Evolutionary conservation across 345 rosid genomes (phyloP), one percentile per base, ranked within the genome.

Genomic region (Populus simonii): DNA sequence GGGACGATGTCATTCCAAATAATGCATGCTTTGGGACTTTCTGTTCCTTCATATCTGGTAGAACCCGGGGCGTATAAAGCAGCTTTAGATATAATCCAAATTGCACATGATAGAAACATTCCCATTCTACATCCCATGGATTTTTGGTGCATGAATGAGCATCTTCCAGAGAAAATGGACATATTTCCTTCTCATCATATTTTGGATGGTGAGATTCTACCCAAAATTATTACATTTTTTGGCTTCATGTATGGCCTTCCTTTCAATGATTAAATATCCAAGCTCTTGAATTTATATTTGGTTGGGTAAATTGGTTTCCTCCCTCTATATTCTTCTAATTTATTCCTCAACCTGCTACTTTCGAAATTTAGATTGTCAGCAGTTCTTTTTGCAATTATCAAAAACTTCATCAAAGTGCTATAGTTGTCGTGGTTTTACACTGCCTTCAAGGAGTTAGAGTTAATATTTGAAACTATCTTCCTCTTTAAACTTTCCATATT

Each of bases 1-100:
- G 93, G 95, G 76, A 79, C 82, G 85, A 86, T 91, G 88, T 77
- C 93, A 68, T 86, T 89, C 78, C 93, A 87, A 72, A 91, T 91
- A 77, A 85, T 88, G 86, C 87, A 71, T 72, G 92, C 87, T 25
- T 82, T 89, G 63, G 88, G 88, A 68, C 65, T 81, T 63, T 61
- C 86, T 67, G 82, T 89, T 78, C 89, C 89, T 73, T 73, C 84
- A 73, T 79, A 79, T 83, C 74, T 87, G 67, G 66, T 88, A 72
- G 92, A 89, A 80, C 74, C 55, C 72, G 85, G 79, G 76, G 87
- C 92, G 25, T 70, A 43, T 70, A 66, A 85, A 80, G 88, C 84
- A 68, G 92, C 92, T 61, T 35, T 73, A 29, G 84, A 89, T 45
- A 77, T 87, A 68, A 83, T 88, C 77, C 85, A 85, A 80, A 73